Conservation (phyloP, 2,329 filamentous ascomycete genomes). For the Colletotrichum tabaci region DNA sequence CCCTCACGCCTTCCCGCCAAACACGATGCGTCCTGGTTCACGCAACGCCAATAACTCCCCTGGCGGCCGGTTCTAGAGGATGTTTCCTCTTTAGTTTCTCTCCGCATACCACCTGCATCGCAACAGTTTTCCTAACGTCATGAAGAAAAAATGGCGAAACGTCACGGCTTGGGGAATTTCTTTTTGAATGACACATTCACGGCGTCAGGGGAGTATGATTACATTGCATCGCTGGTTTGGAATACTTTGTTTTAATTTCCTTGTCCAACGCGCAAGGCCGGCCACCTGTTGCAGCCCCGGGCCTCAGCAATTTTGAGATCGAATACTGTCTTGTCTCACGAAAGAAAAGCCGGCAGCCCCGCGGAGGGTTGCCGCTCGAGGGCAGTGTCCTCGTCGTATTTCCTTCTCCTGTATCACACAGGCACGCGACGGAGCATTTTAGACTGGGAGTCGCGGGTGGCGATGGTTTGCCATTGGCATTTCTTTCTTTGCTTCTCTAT, state of each 20-base stretch:
- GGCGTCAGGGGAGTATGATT: conserved; percentile 36
- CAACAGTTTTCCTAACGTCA: conserved; percentile 20
- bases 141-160: conserved; percentile 29
- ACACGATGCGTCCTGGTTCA: conserved; percentile 51
- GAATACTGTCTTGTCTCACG: conserved; percentile 5
- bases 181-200: conserved; percentile 25
- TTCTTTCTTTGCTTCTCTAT: conserved; percentile 35
- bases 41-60: conserved; percentile 34
- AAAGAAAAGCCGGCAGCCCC: conserved; percentile 20
- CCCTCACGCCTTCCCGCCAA: conserved; percentile 64
- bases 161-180: conserved; percentile 24
- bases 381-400: conserved; percentile 26
- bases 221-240: conserved; percentile 32
- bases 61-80: conserved; percentile 19
- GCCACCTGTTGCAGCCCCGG: not conserved
- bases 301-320: conserved; percentile 18
- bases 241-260: conserved; percentile 34
- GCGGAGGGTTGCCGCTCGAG: conserved; percentile 14
- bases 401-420: conserved; percentile 17
- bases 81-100: not conserved
- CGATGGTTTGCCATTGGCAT: conserved; percentile 5
- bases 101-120: conserved; percentile 10
- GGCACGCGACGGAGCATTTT: conserved; percentile 35
- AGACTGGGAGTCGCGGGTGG: conserved; percentile 38
- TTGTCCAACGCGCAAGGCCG: not conserved